These are phyloP conservation scores for Trichosanthes truncata DNA, from an alignment of 306 rosid species.

Conservation along the genomic window DNA sequence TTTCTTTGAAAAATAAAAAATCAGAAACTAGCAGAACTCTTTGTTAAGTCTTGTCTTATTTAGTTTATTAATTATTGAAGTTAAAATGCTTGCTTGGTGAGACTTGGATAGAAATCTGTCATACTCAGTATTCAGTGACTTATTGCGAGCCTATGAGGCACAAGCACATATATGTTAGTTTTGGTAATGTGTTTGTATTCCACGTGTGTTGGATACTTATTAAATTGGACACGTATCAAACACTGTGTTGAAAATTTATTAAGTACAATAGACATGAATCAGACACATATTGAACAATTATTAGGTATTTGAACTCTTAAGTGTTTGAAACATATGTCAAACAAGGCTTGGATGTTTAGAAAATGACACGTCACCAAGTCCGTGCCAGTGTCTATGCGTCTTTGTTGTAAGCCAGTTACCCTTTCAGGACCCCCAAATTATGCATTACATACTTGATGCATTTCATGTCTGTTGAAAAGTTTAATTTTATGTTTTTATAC, in stretches of 20 bases:
- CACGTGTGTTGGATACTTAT: background rate
- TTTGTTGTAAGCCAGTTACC: background rate
- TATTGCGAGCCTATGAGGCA: background rate
- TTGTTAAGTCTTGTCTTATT: background rate
- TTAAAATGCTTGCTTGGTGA: background rate
- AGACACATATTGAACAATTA: background rate
- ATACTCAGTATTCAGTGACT: background rate
- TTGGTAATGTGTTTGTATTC: background rate
- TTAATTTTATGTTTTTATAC: background rate
- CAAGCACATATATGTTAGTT: background rate
- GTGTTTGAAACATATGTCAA: background rate
- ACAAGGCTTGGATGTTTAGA: background rate
- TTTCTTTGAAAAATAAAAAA: background rate
- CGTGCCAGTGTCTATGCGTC: background rate
- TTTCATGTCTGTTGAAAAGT: background rate
- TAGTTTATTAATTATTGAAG: background rate
- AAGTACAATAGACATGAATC: background rate
- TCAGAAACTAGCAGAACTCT: background rate
- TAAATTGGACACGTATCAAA: background rate
- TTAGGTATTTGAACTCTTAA: background rate
- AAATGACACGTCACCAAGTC: background rate
- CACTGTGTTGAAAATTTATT: background rate
- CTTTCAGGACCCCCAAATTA: background rate
- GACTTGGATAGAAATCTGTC: background rate
- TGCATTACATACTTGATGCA: background rate